phyloP scores from a whole-genome alignment of 169 alveolate genomes.

The Plasmodium adleri region DNA sequence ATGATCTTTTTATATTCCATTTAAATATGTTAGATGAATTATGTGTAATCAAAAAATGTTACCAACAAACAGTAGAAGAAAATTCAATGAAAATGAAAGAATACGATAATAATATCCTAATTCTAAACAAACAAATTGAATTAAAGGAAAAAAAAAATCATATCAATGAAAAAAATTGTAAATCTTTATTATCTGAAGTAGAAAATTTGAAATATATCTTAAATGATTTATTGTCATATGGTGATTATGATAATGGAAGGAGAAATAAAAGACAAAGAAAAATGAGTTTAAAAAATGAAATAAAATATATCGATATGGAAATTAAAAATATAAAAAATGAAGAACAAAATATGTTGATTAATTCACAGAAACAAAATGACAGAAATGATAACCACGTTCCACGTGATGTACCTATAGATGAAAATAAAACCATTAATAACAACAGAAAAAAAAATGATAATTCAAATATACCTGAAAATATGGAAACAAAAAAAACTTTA shows the following conservation, averaged over 20 bases:
- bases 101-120: constrained; percentile 22
- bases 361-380: no score
- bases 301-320: no score
- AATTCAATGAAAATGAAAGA: constrained; percentile 21
- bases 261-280: background rate
- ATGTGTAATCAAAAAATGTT: constrained; percentile 1
- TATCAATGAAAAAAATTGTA: constrained; percentile 25
- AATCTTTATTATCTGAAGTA: constrained; percentile 42
- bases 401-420: no score
- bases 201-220: constrained; percentile 47
- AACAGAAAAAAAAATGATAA: background rate
- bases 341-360: no score
- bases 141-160: constrained; percentile 16
- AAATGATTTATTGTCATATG: constrained; percentile 39
- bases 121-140: constrained; percentile 6
- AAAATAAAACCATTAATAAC: no score
- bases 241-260: background rate
- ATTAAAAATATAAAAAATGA: no score
- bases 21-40: constrained; percentile 16
- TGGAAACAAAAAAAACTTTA: background rate
- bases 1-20: constrained; percentile 39
- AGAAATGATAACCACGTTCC: background rate
- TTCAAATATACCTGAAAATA: background rate
- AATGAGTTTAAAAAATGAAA: background rate
- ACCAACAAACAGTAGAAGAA: constrained; percentile 14